These are phyloP conservation scores for Annona squamosa DNA, from an alignment of 164 flowering plant species.

Conservation along the genomic window DNA sequence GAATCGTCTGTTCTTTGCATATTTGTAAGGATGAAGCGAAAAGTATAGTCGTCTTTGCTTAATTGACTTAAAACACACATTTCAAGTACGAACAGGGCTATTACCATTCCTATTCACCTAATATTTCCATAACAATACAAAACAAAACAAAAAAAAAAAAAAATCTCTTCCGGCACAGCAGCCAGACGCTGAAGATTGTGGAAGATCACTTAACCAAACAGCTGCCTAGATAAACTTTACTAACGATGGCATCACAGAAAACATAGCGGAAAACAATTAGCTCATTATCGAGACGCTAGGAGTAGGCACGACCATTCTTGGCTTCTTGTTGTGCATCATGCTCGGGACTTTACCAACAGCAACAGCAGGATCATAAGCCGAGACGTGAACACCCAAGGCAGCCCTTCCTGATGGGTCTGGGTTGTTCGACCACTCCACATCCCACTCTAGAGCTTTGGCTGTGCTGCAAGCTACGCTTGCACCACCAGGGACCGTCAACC, in stretches of 20 bases:
- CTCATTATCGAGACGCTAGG: slow-evolving; percentile 40
- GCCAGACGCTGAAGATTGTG: too few species aligned
- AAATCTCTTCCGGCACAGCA: neutral
- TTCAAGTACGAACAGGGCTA: neutral
- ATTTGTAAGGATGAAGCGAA: slow-evolving; percentile 5
- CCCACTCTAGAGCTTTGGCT: slow-evolving; percentile 91
- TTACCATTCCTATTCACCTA: neutral
- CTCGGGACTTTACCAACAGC: slow-evolving; percentile 17
- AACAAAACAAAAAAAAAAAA: neutral
- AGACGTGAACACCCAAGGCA: slow-evolving; percentile 73
- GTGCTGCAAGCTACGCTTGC: slow-evolving; percentile 95
- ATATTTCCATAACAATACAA: neutral
- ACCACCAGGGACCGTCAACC: slow-evolving; percentile 81
- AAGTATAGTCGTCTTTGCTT: neutral
- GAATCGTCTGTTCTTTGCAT: slow-evolving; percentile 39
- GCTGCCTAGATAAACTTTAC: neutral
- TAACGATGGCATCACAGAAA: neutral
- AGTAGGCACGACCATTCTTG: slow-evolving; percentile 33
- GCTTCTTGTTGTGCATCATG: slow-evolving; percentile 27
- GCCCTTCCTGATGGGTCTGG: slow-evolving; percentile 96
- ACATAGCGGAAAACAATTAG: slow-evolving; percentile 15
- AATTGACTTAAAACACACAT: neutral
- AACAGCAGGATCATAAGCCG: slow-evolving; percentile 42
- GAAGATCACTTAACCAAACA: neutral
- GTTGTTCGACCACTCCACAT: slow-evolving; percentile 71